Base-by-base conservation (phyloP, 495 filamentous ascomycete genomes). In the Niebla homalea region DNA sequence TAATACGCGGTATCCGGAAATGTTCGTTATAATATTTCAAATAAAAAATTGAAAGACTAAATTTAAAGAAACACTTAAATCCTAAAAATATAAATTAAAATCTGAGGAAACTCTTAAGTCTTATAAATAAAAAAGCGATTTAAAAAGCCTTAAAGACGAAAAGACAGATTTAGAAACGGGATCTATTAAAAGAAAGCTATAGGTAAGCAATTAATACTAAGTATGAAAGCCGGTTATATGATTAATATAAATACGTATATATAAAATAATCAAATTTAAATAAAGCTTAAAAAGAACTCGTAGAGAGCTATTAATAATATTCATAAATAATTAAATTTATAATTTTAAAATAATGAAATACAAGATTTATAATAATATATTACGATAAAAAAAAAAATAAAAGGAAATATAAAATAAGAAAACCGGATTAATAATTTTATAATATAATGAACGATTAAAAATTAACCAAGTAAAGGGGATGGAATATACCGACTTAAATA, bases 351-450 rank as follows among this genome's bases (percentile, higher is more conserved):
- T 46, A 25, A 12, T 19, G 7, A 10, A 18, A 46, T 12, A 5
- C 11, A n/a, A 22, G 21, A 18, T 25, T 46, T 29, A 25, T 25
- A 26, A n/a, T 25, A n/a, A 22, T 11, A n/a, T n/a, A 46, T 26
- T 21, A 46, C 23, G n/a, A n/a, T n/a, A n/a, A 25, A 46, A 25
- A 22, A 46, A n/a, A 22, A 25, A 25, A 46, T 46, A 0, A 58
- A 54, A 52, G 64, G 58, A 36, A 62, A n/a, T 22, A 22, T 12
- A 46, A 25, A 25, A 14, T 46, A 6, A 46, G 12, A 26, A 26
- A 26, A 26, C 25, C 25, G 7, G 8, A 47, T 47, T 29, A 47
- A 8, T 21, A 25, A n/a, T 29, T 47, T 29, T 29, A 29, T 6
- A 3, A 47, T 47, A 47, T 15, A 47, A 47, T 5, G 4, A 47